Evolutionary conservation across 208 protist genomes (phyloP).

Genomic region (Naegleria fowleri): DNA sequence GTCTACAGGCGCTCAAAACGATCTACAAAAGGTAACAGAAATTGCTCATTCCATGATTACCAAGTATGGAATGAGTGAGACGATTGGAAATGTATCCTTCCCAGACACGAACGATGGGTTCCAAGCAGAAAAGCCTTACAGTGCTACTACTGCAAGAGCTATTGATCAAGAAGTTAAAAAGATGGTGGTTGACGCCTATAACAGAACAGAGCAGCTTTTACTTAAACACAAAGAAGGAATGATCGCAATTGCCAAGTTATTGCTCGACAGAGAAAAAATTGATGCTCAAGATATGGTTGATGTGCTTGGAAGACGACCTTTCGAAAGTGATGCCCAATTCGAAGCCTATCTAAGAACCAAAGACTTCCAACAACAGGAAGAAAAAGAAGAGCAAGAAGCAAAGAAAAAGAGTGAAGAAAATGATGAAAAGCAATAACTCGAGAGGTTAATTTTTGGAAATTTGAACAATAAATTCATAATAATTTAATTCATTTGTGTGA

Average conservation of each 20-base stretch:
- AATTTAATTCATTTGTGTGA: no score
- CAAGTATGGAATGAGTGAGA: conserved; percentile 50
- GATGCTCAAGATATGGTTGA: conserved; percentile 65
- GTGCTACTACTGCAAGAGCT: conserved; percentile 59
- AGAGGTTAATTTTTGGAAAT: no score
- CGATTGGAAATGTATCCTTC: background rate
- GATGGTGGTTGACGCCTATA: conserved; percentile 71
- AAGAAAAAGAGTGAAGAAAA: background rate
- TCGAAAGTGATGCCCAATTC: background rate
- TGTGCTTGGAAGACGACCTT: conserved; percentile 59
- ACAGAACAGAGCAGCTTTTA: conserved; percentile 62
- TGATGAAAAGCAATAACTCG: background rate
- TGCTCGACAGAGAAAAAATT: conserved; percentile 69
- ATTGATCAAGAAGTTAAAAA: conserved; percentile 78
- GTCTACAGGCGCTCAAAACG: conserved; percentile 86
- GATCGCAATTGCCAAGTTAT: conserved; percentile 69
- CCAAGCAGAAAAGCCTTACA: conserved; percentile 76
- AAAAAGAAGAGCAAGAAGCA: background rate
- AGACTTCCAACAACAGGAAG: background rate
- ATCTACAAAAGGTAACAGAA: conserved; percentile 86
- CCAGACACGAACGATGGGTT: background rate
- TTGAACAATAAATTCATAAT: no score
- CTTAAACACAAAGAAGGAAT: conserved; percentile 66
- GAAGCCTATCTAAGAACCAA: background rate
- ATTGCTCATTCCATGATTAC: conserved; percentile 83